Evolutionary conservation across 2,329 filamentous ascomycete species (phyloP), one percentile per base, ranked within the genome.

Genomic region (Zymoseptoria ardabiliae): DNA sequence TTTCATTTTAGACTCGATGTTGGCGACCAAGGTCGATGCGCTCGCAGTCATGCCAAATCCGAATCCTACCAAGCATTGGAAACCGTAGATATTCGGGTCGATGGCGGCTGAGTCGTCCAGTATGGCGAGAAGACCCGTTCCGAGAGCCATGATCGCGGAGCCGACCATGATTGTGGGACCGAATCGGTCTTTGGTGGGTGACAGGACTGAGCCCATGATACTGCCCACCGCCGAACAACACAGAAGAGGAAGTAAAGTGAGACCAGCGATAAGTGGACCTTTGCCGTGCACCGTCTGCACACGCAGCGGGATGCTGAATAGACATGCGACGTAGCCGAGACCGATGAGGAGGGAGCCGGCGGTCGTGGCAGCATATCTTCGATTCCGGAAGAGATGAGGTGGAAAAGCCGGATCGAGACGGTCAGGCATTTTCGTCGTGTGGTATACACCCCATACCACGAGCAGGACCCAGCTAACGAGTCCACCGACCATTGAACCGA

Each of bases 281-380:
- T 65, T 55, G 19, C 58, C 57, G 55, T 63, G 63, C 11, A 68
- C 63, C 23, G 63, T 61, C 54, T 69, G 65, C 13, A 67, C 63
- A 23, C 65, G 63, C 22, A 66, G 50, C 17, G 67, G 67, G 5
- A 69, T 53, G 35, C 63, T 60, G 55, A 67, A 58, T 17, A 69
- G 49, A 51, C 64, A 56, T 23, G 63, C 50, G 50, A 63, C 61
- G 58, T 58, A 69, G n/a, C 58, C 59, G 57, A 65, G 66, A 3
- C 67, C 67, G 22, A 54, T 61, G 30, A 65, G 53, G 9, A 64
- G 48, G 0, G 65, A 55, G 13, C 50, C 55, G 10, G 53, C 53
- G 48, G 52, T 48, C 4, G 45, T 52, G 11, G 57, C 57, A 51
- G 57, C 30, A 35, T 55, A 58, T 35, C 53, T 48, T 17, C 52